A percentile compares a stretch with the other conserved stretches of the same genome.
Conservation (phyloP, 1,139 yeast genomes). For the Scheffersomyces illinoinensis region DNA sequence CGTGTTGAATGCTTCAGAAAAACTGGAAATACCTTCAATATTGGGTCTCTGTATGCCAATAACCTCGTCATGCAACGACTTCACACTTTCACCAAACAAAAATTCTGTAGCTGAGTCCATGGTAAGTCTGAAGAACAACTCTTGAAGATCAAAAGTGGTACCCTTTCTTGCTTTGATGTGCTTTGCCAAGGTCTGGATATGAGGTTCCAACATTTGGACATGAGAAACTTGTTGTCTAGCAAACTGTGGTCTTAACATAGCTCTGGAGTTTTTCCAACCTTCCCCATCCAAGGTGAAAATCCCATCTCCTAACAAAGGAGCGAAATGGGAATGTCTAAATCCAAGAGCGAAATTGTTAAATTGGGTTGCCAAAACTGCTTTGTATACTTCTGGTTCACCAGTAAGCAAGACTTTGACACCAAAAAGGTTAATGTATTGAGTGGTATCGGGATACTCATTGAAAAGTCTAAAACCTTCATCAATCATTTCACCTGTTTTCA, state of each 20-base stretch:
- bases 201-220: conserved; percentile 49
- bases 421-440: conserved; percentile 14
- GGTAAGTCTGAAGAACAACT: conserved; percentile 37
- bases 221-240: conserved; percentile 56
- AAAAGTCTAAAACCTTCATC: conserved; percentile 9
- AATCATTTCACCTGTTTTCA: conserved; percentile 11
- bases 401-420: conserved; percentile 17
- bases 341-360: conserved; percentile 57
- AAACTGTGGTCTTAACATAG: conserved; percentile 61
- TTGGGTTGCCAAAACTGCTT: conserved; percentile 44
- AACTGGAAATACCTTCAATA: conserved; percentile 25
- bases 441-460: conserved; percentile 5
- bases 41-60: conserved; percentile 18
- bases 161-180: conserved; percentile 27
- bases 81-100: conserved; percentile 38
- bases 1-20: conserved; percentile 32
- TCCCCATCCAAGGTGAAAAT: conserved; percentile 57
- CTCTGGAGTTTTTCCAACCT: conserved; percentile 60
- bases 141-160: conserved; percentile 34
- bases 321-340: conserved; percentile 41
- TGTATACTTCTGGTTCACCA: conserved; percentile 28
- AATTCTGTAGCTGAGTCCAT: conserved; percentile 46
- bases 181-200: conserved; percentile 37
- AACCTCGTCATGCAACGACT: conserved; percentile 29
- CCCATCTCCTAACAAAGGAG: conserved; percentile 55